phyloP scores from a whole-genome alignment of 257 asterid genomes.

The Voacanga thouarsii region DNA sequence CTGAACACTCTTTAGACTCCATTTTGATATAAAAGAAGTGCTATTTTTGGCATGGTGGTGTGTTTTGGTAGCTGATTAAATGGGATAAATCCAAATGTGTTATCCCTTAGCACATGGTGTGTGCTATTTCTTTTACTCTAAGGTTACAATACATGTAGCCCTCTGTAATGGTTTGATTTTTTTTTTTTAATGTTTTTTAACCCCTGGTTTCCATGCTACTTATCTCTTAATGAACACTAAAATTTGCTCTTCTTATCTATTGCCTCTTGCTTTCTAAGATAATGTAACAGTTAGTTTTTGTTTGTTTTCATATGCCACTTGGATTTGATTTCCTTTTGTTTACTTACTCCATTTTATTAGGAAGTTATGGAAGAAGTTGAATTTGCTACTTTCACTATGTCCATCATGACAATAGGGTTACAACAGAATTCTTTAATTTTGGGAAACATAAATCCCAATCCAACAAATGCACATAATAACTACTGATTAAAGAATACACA shows the following conservation, averaged over 20 bases:
- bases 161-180: no score
- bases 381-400: not conserved
- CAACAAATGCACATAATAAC: no score
- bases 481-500: no score
- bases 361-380: constrained; percentile 47
- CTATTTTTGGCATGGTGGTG: not conserved
- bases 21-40: not conserved
- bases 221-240: no score
- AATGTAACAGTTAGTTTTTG: not conserved
- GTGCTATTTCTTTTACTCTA: not conserved
- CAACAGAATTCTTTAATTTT: not conserved
- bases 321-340: constrained; percentile 12
- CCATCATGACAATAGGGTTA: not conserved
- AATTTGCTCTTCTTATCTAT: not conserved
- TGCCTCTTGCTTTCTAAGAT: not conserved
- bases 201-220: not conserved
- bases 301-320: not conserved
- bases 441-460: no score
- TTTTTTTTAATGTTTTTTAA: no score
- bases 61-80: not conserved
- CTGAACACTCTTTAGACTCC: not conserved
- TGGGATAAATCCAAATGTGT: not conserved
- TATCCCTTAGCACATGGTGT: not conserved
- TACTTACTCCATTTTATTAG: constrained; percentile 30
- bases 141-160: not conserved